Base-by-base conservation (phyloP, 2,329 filamentous ascomycete species). In the Sporothrix humicola region DNA sequence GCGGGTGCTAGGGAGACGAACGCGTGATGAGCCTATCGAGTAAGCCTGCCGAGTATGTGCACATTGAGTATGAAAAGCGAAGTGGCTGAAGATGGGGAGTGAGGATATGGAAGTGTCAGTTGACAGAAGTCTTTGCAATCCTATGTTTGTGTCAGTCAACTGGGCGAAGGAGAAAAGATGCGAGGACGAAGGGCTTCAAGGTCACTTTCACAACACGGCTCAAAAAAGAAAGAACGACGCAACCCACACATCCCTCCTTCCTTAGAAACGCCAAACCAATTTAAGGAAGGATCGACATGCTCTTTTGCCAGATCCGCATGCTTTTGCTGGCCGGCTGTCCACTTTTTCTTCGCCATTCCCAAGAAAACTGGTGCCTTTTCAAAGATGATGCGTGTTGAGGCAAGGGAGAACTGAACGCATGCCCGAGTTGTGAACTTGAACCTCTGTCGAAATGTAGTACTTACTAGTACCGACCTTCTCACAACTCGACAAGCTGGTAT, bases 241-340 rank as follows among this genome's bases (percentile, higher is more conserved):
- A 59, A 52, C n/a, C 54, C 69, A 48, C 58, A 37, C 56, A 50
- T 8, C 46, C 58, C 44, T 15, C 42, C 54, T n/a, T 71, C 42
- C 52, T 17, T 8, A 17, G 23, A 13, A 1, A 9, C 37, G 48
- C 71, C 71, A 72, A 59, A 58, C 50, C 61, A 12, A 2, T 17
- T 52, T 12, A 6, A 59, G 71, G 37, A 12, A 68, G 12, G 71
- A 72, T 72, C 71, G 63, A 37, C 70, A 72, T 52, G 31, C 26
- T 9, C 17, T 66, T 72, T 44, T 71, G 69, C 58, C 58, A 65
- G 58, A 65, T 65, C 58, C 70, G 58, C 70, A 72, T 63, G 31
- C 9, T 59, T 58, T 44, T 48, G 50, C 17, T 69, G n/a, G 46
- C 31, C 4, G 4, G 68, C 12, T 31, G 20, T 70, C 69, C 69